Evolutionary conservation across 805 yeast genomes (phyloP), one percentile per base, ranked within the genome.

Genomic region (Candida loeiensis): DNA sequence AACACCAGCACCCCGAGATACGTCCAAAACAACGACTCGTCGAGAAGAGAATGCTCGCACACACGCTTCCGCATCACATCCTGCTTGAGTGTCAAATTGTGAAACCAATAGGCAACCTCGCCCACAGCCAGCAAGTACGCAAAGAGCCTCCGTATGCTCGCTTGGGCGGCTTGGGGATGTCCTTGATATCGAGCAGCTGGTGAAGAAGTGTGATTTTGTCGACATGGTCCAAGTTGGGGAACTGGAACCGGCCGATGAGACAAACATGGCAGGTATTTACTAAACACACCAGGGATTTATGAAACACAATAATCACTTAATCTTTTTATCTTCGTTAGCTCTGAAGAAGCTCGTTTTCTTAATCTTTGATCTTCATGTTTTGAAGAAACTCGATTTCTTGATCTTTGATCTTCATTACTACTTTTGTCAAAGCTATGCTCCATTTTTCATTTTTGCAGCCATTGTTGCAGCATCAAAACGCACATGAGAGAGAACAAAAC

Each of bases 1-100:
- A 35, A 25, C n/a, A 35, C 32, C 3, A 35, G 11, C 8, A 35
- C 13, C 16, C 38, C 38, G 16, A 24, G 17, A 13, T 24, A 35
- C 4, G 20, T 6, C 14, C 15, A 15, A 16, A 35, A 25, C 27
- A 35, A 35, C 3, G 15, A 14, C 24, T 21, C 24, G 9, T 21
- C 9, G 9, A 21, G 24, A 7, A 21, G 24, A 9, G 24, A 21
- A 21, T 21, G 24, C 24, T 21, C 24, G 9, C 24, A 21, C 11
- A 35, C 13, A n/a, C 15, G 13, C n/a, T 11, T 11, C 16, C n/a
- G 12, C 12, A 21, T 14, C 12, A 33, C 6, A n/a, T 33, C 21
- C n/a, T 14, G 12, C n/a, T n/a, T 21, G 7, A 14, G 9, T 11
- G 22, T 12, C 12, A 4, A n/a, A 26, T 19, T 22, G 15, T 33